Conservation (phyloP, 1,284 basidiomycete genomes). For the Rhodotorula glutinis region DNA sequence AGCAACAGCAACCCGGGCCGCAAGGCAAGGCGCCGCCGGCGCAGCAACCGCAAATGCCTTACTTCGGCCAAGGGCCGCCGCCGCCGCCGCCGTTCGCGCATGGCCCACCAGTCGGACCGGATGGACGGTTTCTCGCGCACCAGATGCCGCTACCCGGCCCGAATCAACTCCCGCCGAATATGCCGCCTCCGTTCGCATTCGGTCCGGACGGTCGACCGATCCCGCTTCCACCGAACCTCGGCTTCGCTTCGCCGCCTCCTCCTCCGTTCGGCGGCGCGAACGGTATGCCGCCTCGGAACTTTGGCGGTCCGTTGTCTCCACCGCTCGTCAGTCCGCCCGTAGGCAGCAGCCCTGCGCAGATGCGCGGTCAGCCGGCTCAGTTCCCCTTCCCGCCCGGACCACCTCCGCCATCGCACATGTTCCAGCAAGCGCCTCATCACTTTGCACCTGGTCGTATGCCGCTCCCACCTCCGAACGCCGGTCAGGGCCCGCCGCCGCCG, state of each 20-base stretch:
- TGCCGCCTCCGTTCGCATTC: constrained; percentile 9
- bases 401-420: background rate
- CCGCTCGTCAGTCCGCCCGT: constrained; percentile 1
- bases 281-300: background rate
- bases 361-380: background rate
- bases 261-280: background rate
- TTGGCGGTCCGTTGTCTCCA: constrained; percentile 3
- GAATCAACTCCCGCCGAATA: constrained; percentile 7
- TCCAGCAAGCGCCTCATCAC: background rate
- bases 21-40: too few relatives aligned
- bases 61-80: background rate
- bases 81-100: too few relatives aligned
- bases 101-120: background rate
- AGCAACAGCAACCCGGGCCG: too few relatives aligned
- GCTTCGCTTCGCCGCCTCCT: background rate
- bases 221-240: constrained; percentile 1
- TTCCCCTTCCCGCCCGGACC: background rate
- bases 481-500: background rate
- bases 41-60: constrained; percentile 12
- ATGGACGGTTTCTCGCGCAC: background rate
- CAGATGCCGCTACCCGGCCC: background rate
- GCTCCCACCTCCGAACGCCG: constrained; percentile 1
- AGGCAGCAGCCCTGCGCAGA: background rate
- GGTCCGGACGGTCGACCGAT: constrained; percentile 13
- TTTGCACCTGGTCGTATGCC: background rate